phyloP scores from a whole-genome alignment of 78 protist genomes.

The Tieghemostelium lacteum region DNA sequence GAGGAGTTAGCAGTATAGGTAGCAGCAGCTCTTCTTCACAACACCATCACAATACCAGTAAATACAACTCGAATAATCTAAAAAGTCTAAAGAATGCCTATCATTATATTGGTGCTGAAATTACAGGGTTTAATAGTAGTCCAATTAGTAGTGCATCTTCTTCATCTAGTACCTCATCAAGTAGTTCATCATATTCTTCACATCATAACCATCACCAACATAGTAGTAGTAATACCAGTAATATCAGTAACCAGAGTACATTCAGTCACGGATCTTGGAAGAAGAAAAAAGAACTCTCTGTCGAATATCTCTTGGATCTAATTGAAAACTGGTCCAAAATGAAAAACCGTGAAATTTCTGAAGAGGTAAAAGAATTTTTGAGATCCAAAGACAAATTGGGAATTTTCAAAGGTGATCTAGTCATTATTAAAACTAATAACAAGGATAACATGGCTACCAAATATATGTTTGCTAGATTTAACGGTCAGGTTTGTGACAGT shows the following conservation, averaged over 20 bases:
- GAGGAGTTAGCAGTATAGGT: no score
- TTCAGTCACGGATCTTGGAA: no score
- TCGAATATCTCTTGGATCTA: conserved; percentile 27
- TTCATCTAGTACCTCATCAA: background rate
- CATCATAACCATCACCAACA: background rate
- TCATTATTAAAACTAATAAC: conserved; percentile 10
- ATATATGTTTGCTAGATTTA: conserved; percentile 39
- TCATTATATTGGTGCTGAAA: background rate
- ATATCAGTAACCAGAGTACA: background rate
- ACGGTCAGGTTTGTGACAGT: conserved; percentile 26
- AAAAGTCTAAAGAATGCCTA: no score
- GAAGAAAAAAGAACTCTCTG: background rate
- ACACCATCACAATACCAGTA: background rate
- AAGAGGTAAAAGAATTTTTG: conserved; percentile 14
- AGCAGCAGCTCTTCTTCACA: background rate
- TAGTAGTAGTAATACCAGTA: background rate
- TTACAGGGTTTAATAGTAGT: no score
- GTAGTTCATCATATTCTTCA: background rate
- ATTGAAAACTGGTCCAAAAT: conserved; percentile 31
- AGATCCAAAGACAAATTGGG: conserved; percentile 5
- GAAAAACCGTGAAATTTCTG: conserved; percentile 8
- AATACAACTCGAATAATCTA: background rate
- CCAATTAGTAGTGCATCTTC: background rate
- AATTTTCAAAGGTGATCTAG: conserved; percentile 38
- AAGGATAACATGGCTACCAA: background rate